Conservation (phyloP, 441 rosid species). For the Erysimum cheiri region DNA sequence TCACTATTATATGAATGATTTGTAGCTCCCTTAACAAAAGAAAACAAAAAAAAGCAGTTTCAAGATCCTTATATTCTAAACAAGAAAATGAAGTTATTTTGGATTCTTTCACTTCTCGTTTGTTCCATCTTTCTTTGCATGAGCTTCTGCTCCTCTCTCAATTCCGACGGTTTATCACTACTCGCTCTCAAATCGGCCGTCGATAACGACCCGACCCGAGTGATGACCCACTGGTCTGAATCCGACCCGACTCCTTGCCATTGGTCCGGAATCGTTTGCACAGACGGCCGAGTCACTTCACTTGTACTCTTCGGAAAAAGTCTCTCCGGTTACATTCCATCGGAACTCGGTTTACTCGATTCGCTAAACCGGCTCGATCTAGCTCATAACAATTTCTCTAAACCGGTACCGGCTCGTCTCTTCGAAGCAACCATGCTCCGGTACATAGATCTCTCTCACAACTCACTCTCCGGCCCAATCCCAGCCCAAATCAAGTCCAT, state of each 20-base stretch:
- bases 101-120: constrained; percentile 12
- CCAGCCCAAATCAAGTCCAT: constrained; percentile 55
- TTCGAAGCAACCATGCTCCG: constrained; percentile 61
- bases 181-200: constrained; percentile 84
- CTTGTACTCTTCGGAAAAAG: constrained; percentile 57
- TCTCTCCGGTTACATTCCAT: constrained; percentile 83
- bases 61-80: not conserved
- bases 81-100: constrained; percentile 6
- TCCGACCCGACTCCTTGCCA: constrained; percentile 75
- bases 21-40: not conserved
- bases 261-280: constrained; percentile 75
- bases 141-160: constrained; percentile 53
- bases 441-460: constrained; percentile 70
- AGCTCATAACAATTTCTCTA: constrained; percentile 72
- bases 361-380: constrained; percentile 61
- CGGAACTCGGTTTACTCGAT: constrained; percentile 82
- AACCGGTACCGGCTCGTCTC: constrained; percentile 64
- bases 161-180: constrained; percentile 80
- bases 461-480: constrained; percentile 68
- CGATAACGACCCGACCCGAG: constrained; percentile 62
- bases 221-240: constrained; percentile 68
- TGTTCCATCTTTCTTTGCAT: constrained; percentile 30
- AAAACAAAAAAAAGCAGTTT: not conserved
- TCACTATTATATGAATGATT: constrained; percentile 1
- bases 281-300: constrained; percentile 61